Percentiles rank a stretch among this genome's conserved stretches.
Conservation (phyloP, 73 alveolate species). For the Symbiodinium pilosum region DNA sequence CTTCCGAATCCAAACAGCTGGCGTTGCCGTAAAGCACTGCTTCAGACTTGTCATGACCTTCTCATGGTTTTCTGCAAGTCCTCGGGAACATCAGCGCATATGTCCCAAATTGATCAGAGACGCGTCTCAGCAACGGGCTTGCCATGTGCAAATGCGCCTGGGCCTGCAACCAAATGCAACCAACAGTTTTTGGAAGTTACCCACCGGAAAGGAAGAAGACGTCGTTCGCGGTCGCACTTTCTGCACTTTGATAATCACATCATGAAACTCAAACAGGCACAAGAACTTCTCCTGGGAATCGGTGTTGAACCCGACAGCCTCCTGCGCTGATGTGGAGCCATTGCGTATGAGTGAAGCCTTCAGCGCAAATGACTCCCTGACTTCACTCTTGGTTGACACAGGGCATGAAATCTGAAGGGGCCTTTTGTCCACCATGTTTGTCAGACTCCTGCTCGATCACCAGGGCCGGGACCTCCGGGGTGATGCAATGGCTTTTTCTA, state of each 20-base stretch:
- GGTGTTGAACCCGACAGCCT: too few species aligned
- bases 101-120: not conserved
- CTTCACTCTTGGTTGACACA: not conserved
- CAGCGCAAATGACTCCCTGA: not conserved
- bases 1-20: not conserved
- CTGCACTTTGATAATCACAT: too few species aligned
- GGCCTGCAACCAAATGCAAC: not conserved
- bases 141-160: not conserved
- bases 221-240: too few species aligned
- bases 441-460: not conserved
- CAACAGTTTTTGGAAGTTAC: too few species aligned
- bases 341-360: not conserved
- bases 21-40: not conserved
- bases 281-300: too few species aligned
- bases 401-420: not conserved
- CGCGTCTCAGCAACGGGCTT: not conserved
- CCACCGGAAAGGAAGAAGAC: too few species aligned
- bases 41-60: not conserved
- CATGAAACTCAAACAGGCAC: too few species aligned
- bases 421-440: not conserved
- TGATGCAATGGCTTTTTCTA: too few species aligned
- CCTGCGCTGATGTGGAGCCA: not conserved
- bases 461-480: not conserved
- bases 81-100: not conserved
- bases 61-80: not conserved